phyloP scores from a whole-genome alignment of 2,329 filamentous ascomycete species.

The Ascochyta viciae-villosae region DNA sequence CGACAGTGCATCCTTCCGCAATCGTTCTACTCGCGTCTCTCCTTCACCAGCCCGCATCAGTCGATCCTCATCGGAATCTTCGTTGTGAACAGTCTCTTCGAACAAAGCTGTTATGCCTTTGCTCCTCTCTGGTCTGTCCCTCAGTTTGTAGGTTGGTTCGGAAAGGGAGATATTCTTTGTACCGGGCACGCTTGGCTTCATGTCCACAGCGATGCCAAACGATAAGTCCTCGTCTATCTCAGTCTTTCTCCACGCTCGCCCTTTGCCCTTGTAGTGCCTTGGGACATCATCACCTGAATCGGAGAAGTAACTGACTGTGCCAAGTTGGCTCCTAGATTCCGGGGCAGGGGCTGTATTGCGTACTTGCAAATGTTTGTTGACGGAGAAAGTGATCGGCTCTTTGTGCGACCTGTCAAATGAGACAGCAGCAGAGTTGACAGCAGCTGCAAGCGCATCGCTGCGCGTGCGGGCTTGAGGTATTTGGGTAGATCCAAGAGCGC shows the following conservation, averaged over 20 bases:
- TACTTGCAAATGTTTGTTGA: not conserved
- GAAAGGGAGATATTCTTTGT: not conserved
- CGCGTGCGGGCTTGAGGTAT: not conserved
- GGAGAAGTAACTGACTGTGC: not conserved
- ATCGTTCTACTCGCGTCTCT: not conserved
- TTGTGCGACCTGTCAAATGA: not conserved
- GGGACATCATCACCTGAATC: not conserved
- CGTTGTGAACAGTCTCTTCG: too few relatives aligned
- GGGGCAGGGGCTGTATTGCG: not conserved
- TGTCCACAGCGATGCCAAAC: not conserved
- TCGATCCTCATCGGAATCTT: not conserved
- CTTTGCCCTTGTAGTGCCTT: slow-evolving; percentile 4
- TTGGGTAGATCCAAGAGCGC: too few relatives aligned
- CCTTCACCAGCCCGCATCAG: too few relatives aligned
- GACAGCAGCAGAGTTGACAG: not conserved
- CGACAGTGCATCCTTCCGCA: not conserved
- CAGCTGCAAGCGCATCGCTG: not conserved
- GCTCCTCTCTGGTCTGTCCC: not conserved
- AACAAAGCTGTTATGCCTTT: not conserved
- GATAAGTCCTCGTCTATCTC: not conserved
- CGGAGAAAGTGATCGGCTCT: too few relatives aligned
- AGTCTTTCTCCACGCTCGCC: not conserved
- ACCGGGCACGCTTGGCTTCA: not conserved
- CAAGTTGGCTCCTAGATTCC: not conserved
- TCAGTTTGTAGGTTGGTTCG: not conserved